Evolutionary conservation across 257 asterid species (phyloP).

Genomic region (Thymus quinquecostatus): DNA sequence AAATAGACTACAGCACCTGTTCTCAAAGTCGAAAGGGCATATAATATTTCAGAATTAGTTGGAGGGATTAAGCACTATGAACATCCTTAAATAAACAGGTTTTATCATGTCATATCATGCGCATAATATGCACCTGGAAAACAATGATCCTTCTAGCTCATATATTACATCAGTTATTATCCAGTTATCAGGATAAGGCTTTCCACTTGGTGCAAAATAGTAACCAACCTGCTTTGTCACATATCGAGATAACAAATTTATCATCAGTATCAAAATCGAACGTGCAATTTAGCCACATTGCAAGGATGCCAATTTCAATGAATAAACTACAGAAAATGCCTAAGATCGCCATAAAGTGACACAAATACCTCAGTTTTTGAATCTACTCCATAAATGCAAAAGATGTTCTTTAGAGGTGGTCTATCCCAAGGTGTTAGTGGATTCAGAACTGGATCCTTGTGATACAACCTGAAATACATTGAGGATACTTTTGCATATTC

Average conservation of each 20-base stretch:
- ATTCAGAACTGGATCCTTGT: slow-evolving; percentile 89
- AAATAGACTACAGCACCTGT: not conserved
- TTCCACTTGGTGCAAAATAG: slow-evolving; percentile 98
- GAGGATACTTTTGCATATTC: slow-evolving; percentile 9
- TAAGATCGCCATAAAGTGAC: slow-evolving; percentile 28
- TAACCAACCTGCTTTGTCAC: slow-evolving; percentile 84
- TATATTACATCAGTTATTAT: slow-evolving; percentile 84
- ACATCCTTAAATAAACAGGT: slow-evolving; percentile 20
- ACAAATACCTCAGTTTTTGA: slow-evolving; percentile 86
- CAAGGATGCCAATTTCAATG: slow-evolving; percentile 21
- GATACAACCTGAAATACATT: slow-evolving; percentile 74
- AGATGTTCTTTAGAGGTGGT: slow-evolving; percentile 97
- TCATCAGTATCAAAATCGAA: slow-evolving; percentile 29
- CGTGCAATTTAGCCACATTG: slow-evolving; percentile 8
- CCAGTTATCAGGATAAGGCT: slow-evolving; percentile 99
- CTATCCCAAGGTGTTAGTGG: slow-evolving; percentile 99
- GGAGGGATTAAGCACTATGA: slow-evolving; percentile 11
- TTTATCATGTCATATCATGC: slow-evolving; percentile 22
- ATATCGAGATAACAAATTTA: slow-evolving; percentile 33
- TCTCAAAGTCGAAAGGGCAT: slow-evolving; percentile 14
- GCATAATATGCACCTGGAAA: slow-evolving; percentile 69
- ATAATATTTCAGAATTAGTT: slow-evolving; percentile 14
- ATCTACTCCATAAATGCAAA: slow-evolving; percentile 90
- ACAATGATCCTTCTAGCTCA: slow-evolving; percentile 88
- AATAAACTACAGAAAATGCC: slow-evolving; percentile 32